Evolutionary conservation across 768 basidiomycete genomes (phyloP).

Genomic region (Tylopilus subfusipes): DNA sequence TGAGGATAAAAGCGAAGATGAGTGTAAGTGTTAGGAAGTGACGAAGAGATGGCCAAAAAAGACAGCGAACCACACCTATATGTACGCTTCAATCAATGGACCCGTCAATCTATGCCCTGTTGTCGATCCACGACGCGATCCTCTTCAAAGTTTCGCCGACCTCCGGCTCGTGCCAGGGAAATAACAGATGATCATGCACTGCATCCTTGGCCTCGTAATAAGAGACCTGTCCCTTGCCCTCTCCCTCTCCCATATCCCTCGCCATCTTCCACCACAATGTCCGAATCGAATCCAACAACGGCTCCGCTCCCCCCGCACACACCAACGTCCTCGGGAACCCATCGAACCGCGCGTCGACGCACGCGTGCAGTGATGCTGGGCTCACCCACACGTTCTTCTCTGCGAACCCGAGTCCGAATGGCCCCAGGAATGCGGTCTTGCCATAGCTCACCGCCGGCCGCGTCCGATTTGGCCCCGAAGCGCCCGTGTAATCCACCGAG

Average conservation of each 20-base stretch:
- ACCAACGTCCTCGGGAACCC: slow-evolving; percentile 63
- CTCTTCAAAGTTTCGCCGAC: slow-evolving; percentile 43
- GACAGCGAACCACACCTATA: not conserved
- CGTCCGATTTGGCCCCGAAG: not conserved
- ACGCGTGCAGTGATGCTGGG: slow-evolving; percentile 47
- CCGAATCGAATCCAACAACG: slow-evolving; percentile 51
- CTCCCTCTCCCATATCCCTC: slow-evolving; percentile 47
- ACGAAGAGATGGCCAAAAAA: not conserved
- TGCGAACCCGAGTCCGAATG: slow-evolving; percentile 44
- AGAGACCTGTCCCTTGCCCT: slow-evolving; percentile 35
- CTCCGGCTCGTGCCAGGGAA: slow-evolving; percentile 56
- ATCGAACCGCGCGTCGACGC: slow-evolving; percentile 41
- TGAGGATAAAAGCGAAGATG: not conserved
- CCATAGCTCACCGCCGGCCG: not conserved
- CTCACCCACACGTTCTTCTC: slow-evolving; percentile 56
- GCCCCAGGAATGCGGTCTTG: slow-evolving; percentile 43
- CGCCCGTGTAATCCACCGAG: slow-evolving; percentile 28
- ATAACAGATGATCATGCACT: slow-evolving; percentile 51
- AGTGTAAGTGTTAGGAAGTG: not conserved
- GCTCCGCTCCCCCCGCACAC: slow-evolving; percentile 55
- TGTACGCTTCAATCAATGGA: not conserved
- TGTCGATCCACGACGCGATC: slow-evolving; percentile 47
- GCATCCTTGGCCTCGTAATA: slow-evolving; percentile 51
- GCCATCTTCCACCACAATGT: slow-evolving; percentile 49
- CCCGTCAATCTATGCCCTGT: not conserved